Percentiles rank a stretch among this genome's conserved stretches.
These are phyloP conservation scores for Leccinum rimulosum DNA, from an alignment of 768 basidiomycete genomes.

Conservation along the genomic window DNA sequence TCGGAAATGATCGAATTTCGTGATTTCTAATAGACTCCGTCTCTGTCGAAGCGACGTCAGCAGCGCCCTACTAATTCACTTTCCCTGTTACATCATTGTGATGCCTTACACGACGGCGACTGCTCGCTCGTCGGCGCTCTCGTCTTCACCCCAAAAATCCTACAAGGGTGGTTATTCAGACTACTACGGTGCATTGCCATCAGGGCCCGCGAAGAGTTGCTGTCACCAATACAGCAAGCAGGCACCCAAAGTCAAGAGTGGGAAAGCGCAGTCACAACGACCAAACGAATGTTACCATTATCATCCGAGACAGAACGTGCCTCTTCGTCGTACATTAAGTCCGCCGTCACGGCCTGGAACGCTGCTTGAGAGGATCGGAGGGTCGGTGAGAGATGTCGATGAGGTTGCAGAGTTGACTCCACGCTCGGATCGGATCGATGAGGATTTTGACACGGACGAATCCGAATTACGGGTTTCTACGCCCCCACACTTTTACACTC, in stretches of 20 bases:
- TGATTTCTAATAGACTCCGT: conserved; percentile 8
- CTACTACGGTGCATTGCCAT: not conserved
- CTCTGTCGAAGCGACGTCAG: not conserved
- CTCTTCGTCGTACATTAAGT: conserved; percentile 16
- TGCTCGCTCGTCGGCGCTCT: not conserved
- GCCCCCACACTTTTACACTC: conserved; percentile 14
- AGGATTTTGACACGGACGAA: not conserved
- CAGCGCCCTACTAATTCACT: not conserved
- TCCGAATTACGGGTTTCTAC: conserved; percentile 1
- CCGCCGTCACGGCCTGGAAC: conserved; percentile 5
- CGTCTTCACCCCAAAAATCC: not conserved
- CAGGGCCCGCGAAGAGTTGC: not conserved
- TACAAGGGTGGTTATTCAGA: conserved; percentile 2
- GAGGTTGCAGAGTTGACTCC: conserved; percentile 1
- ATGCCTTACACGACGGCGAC: conserved; percentile 5
- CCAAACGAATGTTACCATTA: not conserved
- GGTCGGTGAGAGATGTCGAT: not conserved
- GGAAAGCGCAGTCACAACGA: conserved; percentile 1
- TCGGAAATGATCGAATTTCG: too few relatives aligned
- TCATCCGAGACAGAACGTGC: conserved; percentile 1
- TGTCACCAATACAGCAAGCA: not conserved
- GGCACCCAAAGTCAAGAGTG: conserved; percentile 6
- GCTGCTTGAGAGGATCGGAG: conserved; percentile 24
- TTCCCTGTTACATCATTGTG: not conserved
- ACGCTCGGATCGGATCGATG: conserved; percentile 10